Percentiles rank a stretch among this genome's conserved stretches.
Conservation (phyloP, 1,284 basidiomycete species). For the Microbotryum intermedium region DNA sequence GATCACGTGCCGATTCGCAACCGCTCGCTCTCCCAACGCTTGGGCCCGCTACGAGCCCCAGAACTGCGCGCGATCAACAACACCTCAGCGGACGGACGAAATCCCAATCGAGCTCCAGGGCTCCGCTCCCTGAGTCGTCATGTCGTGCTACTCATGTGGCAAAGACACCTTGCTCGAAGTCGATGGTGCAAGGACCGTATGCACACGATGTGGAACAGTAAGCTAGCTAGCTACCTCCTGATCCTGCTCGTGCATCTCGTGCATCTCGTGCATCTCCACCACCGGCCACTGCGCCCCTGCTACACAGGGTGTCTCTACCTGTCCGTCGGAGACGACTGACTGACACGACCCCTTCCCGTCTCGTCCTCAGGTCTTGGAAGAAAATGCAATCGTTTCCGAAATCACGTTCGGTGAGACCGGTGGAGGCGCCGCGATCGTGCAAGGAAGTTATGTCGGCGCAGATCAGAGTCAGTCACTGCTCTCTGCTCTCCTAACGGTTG, state of each 20-base stretch:
- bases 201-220: constrained; percentile 23
- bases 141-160: constrained; percentile 25
- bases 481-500: constrained; percentile 1
- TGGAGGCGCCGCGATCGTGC: constrained; percentile 85
- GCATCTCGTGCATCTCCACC: no score
- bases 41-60: no score
- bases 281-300: neutral
- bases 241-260: no score
- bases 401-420: constrained; percentile 90
- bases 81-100: no score
- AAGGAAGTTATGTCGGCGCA: constrained; percentile 87
- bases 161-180: constrained; percentile 24
- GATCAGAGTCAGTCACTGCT: constrained; percentile 64
- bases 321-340: neutral
- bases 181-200: constrained; percentile 27
- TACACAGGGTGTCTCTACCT: neutral
- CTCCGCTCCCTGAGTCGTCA: neutral
- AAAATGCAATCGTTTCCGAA: constrained; percentile 88
- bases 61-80: no score
- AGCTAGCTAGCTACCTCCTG: neutral
- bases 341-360: no score
- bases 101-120: no score
- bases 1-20: no score
- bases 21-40: no score
- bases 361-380: constrained; percentile 60